Conservation (phyloP, 2,329 filamentous ascomycete genomes). For the Xylaria sp. region DNA sequence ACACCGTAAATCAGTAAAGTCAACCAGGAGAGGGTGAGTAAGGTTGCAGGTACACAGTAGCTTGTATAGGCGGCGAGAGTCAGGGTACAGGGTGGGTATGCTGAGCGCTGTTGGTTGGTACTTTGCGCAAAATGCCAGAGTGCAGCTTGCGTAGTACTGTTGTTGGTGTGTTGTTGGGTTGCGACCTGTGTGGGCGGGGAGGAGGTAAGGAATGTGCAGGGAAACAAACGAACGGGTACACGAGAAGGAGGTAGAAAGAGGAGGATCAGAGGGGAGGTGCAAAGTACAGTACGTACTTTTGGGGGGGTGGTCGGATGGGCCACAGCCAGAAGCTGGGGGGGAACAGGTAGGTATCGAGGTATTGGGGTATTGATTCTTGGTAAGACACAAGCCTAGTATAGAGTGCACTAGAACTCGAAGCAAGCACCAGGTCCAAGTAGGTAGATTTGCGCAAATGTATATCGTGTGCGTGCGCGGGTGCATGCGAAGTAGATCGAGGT, state of each 20-base stretch:
- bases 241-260: conserved; percentile 30
- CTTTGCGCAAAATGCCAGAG: conserved; percentile 29
- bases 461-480: conserved; percentile 36
- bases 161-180: conserved; percentile 23
- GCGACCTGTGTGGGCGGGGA: conserved; percentile 20
- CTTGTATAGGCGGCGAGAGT: conserved; percentile 33
- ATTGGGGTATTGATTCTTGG: conserved; percentile 14
- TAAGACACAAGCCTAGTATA: conserved; percentile 29
- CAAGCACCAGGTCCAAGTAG: conserved; percentile 21
- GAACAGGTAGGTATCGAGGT: conserved; percentile 2
- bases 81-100: conserved; percentile 37
- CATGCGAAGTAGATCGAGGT: conserved; percentile 42
- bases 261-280: conserved; percentile 9
- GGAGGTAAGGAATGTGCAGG: conserved; percentile 32
- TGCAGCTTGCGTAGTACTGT: conserved; percentile 36
- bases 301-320: conserved; percentile 20
- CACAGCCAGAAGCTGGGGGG: conserved; percentile 16
- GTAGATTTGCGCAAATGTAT: conserved; percentile 32
- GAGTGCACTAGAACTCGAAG: background rate
- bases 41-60: conserved; percentile 34
- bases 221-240: conserved; percentile 33
- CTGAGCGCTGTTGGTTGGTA: conserved; percentile 32
- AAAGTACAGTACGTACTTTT: conserved; percentile 35
- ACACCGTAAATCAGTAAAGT: conserved; percentile 9
- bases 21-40: conserved; percentile 24